Conservation (phyloP, 1,139 yeast genomes). For the Debaryomyces fabryi region DNA sequence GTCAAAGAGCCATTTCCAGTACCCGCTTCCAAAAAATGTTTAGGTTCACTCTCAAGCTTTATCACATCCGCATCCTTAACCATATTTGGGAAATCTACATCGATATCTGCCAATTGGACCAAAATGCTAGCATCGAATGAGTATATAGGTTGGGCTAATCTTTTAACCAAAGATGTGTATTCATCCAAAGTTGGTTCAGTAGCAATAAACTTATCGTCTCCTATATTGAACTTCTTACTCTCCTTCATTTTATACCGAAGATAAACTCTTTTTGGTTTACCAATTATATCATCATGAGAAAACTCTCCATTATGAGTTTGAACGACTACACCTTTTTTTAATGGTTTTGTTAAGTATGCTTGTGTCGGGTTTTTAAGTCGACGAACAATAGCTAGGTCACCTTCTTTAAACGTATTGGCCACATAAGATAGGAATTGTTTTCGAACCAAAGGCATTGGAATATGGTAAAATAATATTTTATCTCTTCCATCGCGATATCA, state of each 20-base stretch:
- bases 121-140: conserved; percentile 4
- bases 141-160: conserved; percentile 3
- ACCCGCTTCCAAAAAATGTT: conserved; percentile 4
- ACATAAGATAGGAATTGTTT: neutral
- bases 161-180: neutral
- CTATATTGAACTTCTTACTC: neutral
- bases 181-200: conserved; percentile 4
- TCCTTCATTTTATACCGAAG: conserved; percentile 1
- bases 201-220: conserved; percentile 3
- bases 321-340: neutral
- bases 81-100: neutral
- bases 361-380: conserved; percentile 11
- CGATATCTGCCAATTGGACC: conserved; percentile 6
- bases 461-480: conserved; percentile 1
- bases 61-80: neutral
- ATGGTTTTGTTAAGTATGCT: conserved; percentile 5
- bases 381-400: conserved; percentile 3
- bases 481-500: neutral
- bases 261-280: conserved; percentile 5
- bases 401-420: neutral
- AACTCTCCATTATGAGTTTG: conserved; percentile 3
- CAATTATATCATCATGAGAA: conserved; percentile 4
- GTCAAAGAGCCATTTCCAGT: conserved; percentile 6
- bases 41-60: conserved; percentile 1
- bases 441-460: conserved; percentile 3